Evolutionary conservation across 805 yeast species (phyloP), one percentile per base, ranked within the genome.

Genomic region (Lachancea dasiensis): DNA sequence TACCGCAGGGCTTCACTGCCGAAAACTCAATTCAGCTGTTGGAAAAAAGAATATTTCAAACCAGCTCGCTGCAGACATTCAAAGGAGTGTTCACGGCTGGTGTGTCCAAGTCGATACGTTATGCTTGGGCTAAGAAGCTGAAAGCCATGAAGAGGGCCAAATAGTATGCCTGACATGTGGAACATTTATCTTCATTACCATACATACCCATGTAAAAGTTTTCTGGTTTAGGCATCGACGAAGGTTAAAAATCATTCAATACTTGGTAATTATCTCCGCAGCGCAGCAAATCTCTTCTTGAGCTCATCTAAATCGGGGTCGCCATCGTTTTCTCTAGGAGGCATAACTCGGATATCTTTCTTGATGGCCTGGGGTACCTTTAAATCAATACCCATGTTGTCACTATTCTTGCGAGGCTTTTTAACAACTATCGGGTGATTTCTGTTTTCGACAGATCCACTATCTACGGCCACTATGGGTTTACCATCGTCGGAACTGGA

Each of bases 11-110:
- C 1, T 66, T 57, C 44, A 60, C 65, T 5, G 38, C 55, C 14
- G 67, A 64, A 16, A 65, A 63, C 32, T 62, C 68, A 3, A 45
- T 49, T 9, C 24, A 33, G 18, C 54, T 50, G 27, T 65, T 84
- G 26, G 62, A 66, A 45, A 60, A 68, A 18, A 81, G 82, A 1
- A 87, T 89, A 6, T 67, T 67, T 29, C 63, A 64, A 54, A 80
- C 92, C n/a, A 84, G 95, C 11, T 54, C 79, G 11, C 60, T 77
- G 6, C 98, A 92, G 60, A 76, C 86, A 21, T 46, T 77, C 13
- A 87, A 90, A 58, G 98, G 98, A 0, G 51, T 90, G 1, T 64
- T 86, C 28, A 86, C 95, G 3, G 96, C 97, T 1, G 98, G 98
- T 1, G 34, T 83, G 1, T 54, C 65, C 14, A 84, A 82, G 54